A percentile compares a stretch with the other conserved stretches of the same genome.
phyloP scores from a whole-genome alignment of 2,329 filamentous ascomycete genomes.

The Aureobasidium namibiae region DNA sequence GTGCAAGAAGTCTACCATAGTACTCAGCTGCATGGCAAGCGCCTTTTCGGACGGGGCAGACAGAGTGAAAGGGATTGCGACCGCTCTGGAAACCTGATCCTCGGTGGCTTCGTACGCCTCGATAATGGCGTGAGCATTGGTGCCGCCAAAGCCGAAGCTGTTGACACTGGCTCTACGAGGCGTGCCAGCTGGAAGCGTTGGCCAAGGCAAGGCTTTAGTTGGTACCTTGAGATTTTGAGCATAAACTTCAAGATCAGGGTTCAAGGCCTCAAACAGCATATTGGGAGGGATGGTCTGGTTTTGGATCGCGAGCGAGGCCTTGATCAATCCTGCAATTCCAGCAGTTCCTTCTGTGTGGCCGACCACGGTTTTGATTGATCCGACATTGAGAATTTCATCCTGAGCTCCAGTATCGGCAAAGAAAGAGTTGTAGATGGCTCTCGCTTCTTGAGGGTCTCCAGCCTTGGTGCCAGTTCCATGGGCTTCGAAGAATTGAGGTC shows the following conservation, averaged over 20 bases:
- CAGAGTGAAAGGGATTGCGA: constrained; percentile 5
- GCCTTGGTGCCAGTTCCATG: constrained; percentile 25
- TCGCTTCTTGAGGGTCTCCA: constrained; percentile 22
- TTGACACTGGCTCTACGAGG: constrained; percentile 15
- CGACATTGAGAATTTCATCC: constrained; percentile 17
- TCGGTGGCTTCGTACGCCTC: constrained; percentile 29
- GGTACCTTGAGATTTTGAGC: constrained; percentile 1
- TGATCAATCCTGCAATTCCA: constrained; percentile 32
- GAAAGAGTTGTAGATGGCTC: constrained; percentile 26
- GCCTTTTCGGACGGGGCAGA: constrained; percentile 21
- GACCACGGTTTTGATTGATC: constrained; percentile 26
- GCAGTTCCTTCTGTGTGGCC: constrained; percentile 46
- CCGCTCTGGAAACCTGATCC: constrained; percentile 41
- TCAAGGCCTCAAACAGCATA: constrained; percentile 11
- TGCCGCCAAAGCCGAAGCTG: constrained; percentile 22
- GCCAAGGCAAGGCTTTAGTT: not conserved
- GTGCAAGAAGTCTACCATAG: constrained; percentile 17
- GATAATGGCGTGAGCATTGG: constrained; percentile 23
- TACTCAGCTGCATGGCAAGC: constrained; percentile 20
- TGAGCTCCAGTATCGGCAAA: constrained; percentile 17
- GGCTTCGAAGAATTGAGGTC: constrained; percentile 30
- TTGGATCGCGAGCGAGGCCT: constrained; percentile 22
- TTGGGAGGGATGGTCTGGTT: constrained; percentile 20
- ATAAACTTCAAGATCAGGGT: not conserved
- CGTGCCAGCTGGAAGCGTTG: constrained; percentile 38